Conservation (phyloP, 306 rosid genomes). For the Lithocarpus polystachyus region DNA sequence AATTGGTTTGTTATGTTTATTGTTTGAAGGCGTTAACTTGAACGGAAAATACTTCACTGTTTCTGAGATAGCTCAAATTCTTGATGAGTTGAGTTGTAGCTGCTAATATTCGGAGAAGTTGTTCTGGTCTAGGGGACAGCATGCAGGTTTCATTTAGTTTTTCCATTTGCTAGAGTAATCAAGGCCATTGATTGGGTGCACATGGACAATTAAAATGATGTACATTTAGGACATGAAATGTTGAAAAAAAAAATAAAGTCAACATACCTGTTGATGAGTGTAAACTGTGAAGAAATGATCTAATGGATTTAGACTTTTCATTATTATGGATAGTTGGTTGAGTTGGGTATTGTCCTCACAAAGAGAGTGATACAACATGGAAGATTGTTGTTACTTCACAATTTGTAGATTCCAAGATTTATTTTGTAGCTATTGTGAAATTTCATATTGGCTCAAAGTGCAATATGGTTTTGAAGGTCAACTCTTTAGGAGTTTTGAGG, state of each 20-base stretch:
- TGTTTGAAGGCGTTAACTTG: neutral
- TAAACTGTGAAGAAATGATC: neutral
- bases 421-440: too few relatives aligned
- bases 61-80: neutral
- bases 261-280: neutral
- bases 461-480: too few relatives aligned
- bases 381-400: too few relatives aligned
- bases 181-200: neutral
- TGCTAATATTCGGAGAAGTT: neutral
- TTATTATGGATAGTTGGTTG: neutral
- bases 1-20: neutral
- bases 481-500: too few relatives aligned
- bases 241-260: neutral
- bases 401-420: too few relatives aligned
- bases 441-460: too few relatives aligned
- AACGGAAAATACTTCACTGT: neutral
- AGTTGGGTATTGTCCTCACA: neutral
- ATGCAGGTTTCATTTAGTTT: neutral
- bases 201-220: neutral
- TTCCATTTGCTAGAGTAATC: neutral
- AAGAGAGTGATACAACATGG: neutral
- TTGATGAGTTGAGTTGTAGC: neutral
- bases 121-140: neutral
- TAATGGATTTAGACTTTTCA: neutral
- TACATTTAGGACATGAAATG: neutral